Conservation (phyloP, 1,284 basidiomycete genomes). For the Trichosporon asahii region DNA sequence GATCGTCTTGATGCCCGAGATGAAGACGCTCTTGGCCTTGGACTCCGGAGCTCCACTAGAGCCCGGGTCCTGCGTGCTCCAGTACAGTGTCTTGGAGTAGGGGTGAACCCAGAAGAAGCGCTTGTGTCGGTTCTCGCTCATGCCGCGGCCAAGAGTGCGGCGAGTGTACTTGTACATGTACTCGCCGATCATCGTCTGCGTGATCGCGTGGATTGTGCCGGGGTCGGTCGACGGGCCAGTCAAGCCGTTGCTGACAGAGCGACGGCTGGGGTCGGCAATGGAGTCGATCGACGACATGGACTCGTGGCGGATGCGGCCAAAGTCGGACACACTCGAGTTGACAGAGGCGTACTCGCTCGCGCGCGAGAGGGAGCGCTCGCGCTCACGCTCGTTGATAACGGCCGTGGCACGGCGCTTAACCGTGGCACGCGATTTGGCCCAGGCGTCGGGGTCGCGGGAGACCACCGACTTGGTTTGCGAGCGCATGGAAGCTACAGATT, state of each 20-base stretch:
- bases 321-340: conserved; percentile 31
- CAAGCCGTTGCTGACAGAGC: conserved; percentile 10
- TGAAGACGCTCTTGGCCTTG: conserved; percentile 96
- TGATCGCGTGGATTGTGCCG: conserved; percentile 86
- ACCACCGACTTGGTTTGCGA: conserved; percentile 20
- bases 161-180: conserved; percentile 98
- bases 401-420: conserved; percentile 39
- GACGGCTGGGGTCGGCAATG: conserved; percentile 19
- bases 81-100: conserved; percentile 96
- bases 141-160: conserved; percentile 81
- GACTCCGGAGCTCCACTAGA: conserved; percentile 81
- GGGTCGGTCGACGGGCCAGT: conserved; percentile 67
- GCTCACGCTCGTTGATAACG: conserved; percentile 20
- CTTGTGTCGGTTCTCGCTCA: conserved; percentile 85
- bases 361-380: conserved; percentile 15
- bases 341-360: conserved; percentile 33
- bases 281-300: conserved; percentile 45
- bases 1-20: conserved; percentile 83
- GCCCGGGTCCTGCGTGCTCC: conserved; percentile 92
- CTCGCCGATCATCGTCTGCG: conserved; percentile 99
- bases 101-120: conserved; percentile 99
- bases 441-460: conserved; percentile 50
- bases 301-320: conserved; percentile 33
- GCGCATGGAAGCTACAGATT: conserved; percentile 55
- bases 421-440: conserved; percentile 43